Evolutionary conservation across 2,329 filamentous ascomycete species (phyloP), one percentile per base, ranked within the genome.

Genomic region (Colletotrichum horii): DNA sequence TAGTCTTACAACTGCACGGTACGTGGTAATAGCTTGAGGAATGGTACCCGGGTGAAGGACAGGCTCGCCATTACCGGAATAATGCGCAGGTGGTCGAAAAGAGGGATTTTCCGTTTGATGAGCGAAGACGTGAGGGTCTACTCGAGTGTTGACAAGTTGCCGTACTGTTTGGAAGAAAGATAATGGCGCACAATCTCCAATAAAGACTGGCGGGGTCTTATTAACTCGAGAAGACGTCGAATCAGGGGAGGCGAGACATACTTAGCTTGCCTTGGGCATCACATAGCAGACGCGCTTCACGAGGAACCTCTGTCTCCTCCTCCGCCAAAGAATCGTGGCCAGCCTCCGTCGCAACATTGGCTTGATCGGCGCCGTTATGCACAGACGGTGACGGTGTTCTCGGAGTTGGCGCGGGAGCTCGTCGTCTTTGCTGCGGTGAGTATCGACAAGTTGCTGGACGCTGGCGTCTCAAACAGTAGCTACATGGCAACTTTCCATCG

Each of bases 81-180:
- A 52, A 64, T 69, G 60, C 77, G 52, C 22, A 74, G 75, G 9
- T 76, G 77, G 60, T 78, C 87, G 0, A 88, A 89, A 75, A 87
- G 88, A 9, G 86, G 87, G 69, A 85, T 88, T 4, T 30, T 74
- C 74, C 7, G 87, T 87, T 74, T 89, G 86, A 1, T 89, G 88
- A 2, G 88, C 86, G 75, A 91, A 90, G 2, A 88, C 89, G 62
- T 87, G 83, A 15, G 85, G 83, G 22, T 89, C 88, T 38, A 90
- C 85, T 8, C 85, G 82, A 0, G 83, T 85, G 0, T 86, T 89
- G 26, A 91, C 88, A 22, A 91, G 84, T 77, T 89, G 86, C 3
- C 89, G 84, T 8, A 91, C 87, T 0, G 88, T 90, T 77, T 90
- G 89, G 77, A 91, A 91, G 76, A 91, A 88, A 0, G 89, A 91